Conservation (phyloP, 1,284 basidiomycete genomes). For the Naganishia cerealis region DNA sequence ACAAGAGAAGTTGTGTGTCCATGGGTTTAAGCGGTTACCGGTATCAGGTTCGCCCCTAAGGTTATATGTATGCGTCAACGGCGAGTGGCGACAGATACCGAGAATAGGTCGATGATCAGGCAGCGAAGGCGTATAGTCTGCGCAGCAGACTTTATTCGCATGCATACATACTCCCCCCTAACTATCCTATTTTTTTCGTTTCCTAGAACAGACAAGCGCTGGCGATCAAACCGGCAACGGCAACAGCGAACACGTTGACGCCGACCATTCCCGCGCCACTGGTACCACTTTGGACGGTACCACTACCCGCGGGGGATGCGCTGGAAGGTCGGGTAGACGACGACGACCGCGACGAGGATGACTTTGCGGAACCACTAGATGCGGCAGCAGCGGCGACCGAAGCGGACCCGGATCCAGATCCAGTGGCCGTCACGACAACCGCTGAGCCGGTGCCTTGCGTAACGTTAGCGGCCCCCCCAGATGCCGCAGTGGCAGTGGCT, state of each 20-base stretch:
- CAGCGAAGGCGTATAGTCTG: not conserved
- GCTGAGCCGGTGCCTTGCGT: not conserved
- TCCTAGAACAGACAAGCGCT: constrained; percentile 1
- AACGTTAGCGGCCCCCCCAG: not conserved
- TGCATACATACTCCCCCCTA: not conserved
- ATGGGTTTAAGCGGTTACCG: not conserved
- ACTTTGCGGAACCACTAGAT: not conserved
- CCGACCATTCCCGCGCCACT: constrained; percentile 1
- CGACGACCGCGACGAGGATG: not conserved
- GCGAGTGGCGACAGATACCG: not conserved
- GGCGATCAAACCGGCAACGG: not conserved
- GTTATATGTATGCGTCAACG: not conserved
- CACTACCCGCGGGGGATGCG: not conserved
- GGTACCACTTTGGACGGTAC: not conserved
- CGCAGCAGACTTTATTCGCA: not conserved
- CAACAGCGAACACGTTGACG: constrained; percentile 5
- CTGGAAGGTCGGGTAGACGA: not conserved
- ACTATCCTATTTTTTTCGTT: not conserved
- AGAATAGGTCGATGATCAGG: not conserved
- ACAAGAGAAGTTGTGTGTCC: constrained; percentile 3
- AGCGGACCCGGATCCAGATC: not conserved
- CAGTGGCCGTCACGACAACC: not conserved
- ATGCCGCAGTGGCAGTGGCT: constrained; percentile 7
- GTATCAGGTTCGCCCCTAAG: not conserved
- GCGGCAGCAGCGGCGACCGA: not conserved